Percentiles rank a stretch among this genome's conserved stretches.
phyloP scores from a whole-genome alignment of 352 stramenopile genomes.

The Globisporangium polare region DNA sequence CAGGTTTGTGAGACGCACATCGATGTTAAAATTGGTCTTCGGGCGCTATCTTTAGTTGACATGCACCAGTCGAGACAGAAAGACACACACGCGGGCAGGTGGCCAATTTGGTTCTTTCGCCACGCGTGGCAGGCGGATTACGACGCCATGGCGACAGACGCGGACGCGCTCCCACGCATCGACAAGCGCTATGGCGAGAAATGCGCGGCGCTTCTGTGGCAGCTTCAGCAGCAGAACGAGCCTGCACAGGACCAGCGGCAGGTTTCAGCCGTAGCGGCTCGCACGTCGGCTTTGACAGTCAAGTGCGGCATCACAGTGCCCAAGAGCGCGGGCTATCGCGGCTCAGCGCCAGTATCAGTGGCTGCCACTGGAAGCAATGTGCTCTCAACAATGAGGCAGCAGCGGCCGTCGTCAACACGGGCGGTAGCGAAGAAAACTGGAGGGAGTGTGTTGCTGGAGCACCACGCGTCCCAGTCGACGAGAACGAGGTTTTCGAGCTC shows the following conservation, averaged over 20 bases:
- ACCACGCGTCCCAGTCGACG: background rate
- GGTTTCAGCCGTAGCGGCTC: background rate
- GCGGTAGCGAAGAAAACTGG: background rate
- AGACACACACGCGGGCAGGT: background rate
- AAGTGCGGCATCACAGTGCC: constrained; percentile 4
- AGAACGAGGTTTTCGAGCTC: background rate
- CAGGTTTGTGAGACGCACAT: background rate
- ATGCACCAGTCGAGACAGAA: background rate
- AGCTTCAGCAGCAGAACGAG: constrained; percentile 4
- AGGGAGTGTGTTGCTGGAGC: background rate
- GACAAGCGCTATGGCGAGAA: constrained; percentile 14
- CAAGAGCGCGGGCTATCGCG: constrained; percentile 11
- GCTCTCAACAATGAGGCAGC: background rate
- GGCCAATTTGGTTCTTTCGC: background rate
- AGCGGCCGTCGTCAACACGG: constrained; percentile 8
- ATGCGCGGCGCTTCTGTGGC: constrained; percentile 1
- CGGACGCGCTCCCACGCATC: constrained; percentile 11
- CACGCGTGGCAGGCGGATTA: background rate
- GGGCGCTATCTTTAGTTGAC: background rate
- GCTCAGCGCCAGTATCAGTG: background rate
- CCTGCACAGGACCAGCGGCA: background rate
- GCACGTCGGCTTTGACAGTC: background rate
- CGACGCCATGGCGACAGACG: background rate
- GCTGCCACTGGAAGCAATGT: background rate
- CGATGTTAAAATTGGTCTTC: background rate